Conservation (phyloP, 2,329 filamentous ascomycete genomes). For the Talaromyces atroroseus region DNA sequence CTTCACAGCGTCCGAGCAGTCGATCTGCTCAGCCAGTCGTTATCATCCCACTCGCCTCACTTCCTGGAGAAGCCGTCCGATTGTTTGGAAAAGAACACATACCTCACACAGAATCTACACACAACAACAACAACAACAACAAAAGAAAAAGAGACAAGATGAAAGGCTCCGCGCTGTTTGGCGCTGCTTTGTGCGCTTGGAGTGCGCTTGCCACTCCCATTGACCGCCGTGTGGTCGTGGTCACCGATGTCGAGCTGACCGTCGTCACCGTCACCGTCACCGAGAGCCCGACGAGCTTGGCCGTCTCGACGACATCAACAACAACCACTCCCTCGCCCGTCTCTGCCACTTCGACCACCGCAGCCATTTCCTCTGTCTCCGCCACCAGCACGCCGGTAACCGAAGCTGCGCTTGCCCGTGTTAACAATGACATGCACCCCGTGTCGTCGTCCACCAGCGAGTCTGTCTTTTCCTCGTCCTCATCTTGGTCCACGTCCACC, state of each 20-base stretch:
- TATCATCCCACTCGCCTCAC: neutral
- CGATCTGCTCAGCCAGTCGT: slow-evolving; percentile 10
- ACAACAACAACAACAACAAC: too few relatives aligned
- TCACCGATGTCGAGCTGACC: slow-evolving; percentile 11
- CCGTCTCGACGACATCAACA: neutral
- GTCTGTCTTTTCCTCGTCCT: neutral
- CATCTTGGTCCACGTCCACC: slow-evolving; percentile 1
- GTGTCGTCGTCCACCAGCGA: neutral
- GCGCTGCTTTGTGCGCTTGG: slow-evolving; percentile 12
- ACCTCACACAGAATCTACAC: too few relatives aligned
- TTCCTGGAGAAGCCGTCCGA: slow-evolving; percentile 6
- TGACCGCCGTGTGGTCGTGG: slow-evolving; percentile 7
- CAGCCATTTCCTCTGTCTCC: neutral
- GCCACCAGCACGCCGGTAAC: neutral
- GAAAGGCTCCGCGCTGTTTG: slow-evolving; percentile 10
- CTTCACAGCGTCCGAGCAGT: slow-evolving; percentile 13
- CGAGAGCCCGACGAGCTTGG: neutral
- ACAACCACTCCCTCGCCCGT: neutral
- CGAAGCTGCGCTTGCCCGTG: neutral
- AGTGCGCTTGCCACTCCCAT: slow-evolving; percentile 11
- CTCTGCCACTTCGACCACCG: neutral
- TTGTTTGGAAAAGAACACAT: neutral
- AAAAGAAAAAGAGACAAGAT: slow-evolving; percentile 2
- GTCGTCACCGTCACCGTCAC: slow-evolving; percentile 14
- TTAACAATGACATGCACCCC: neutral